phyloP scores from a whole-genome alignment of 2,329 filamentous ascomycete genomes.

The Hirsutella thompsonii region DNA sequence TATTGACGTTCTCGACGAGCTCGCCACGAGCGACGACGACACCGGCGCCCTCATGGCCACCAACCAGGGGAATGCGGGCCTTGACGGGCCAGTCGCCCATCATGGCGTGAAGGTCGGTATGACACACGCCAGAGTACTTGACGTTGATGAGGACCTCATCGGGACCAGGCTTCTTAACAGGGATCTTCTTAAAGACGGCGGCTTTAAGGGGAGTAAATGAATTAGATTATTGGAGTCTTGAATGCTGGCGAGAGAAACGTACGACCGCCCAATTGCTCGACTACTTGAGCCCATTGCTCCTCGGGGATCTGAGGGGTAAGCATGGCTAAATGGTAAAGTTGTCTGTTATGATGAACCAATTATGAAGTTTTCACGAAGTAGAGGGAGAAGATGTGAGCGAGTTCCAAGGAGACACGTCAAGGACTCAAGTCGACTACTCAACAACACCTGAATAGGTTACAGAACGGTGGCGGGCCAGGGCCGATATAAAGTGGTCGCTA shows the following conservation, averaged over 20 bases:
- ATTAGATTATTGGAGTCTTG: neutral
- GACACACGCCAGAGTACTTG: conserved; percentile 83
- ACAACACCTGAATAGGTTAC: too few species aligned
- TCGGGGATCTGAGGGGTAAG: conserved; percentile 46
- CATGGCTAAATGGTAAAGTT: too few species aligned
- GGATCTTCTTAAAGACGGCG: conserved; percentile 65
- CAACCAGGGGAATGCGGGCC: conserved; percentile 76
- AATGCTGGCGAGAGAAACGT: conserved; percentile 15
- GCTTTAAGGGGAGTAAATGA: conserved; percentile 26
- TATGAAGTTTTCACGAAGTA: too few species aligned
- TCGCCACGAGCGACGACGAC: conserved; percentile 69
- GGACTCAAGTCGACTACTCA: too few species aligned
- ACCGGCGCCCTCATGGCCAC: conserved; percentile 70
- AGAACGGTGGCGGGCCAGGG: too few species aligned
- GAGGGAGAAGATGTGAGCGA: too few species aligned
- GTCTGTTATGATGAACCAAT: too few species aligned
- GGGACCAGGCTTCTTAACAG: conserved; percentile 66
- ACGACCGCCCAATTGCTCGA: conserved; percentile 68
- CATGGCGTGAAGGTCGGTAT: conserved; percentile 70
- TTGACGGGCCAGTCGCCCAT: conserved; percentile 81
- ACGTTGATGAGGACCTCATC: conserved; percentile 89
- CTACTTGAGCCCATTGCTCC: conserved; percentile 84
- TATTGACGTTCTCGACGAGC: conserved; percentile 62
- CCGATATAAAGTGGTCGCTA: too few species aligned
- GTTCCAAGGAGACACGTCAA: too few species aligned